Base-by-base conservation (phyloP, 805 yeast genomes). In the Tetrapisispora iriomotensis region DNA sequence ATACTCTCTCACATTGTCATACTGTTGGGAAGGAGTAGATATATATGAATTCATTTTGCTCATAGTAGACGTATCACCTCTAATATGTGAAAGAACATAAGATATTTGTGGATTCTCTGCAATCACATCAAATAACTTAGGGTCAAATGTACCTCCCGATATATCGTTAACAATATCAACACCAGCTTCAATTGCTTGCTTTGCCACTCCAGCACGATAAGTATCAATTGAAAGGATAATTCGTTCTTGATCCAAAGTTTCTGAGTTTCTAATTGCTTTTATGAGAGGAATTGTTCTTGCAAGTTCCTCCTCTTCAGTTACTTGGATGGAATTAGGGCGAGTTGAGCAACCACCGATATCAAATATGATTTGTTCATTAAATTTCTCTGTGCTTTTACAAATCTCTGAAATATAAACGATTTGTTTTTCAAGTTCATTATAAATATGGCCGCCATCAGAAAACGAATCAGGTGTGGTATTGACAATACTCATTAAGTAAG, bases 271-370 rank as follows among this genome's bases (percentile, higher is more conserved):
- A 17, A 87, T 71, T 0, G 75, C 75, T 43, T 69, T 56, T 3
- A 92, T 68, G 0, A 82, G 72, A 0, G 92, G 92, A 6, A 84
- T 56, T 1, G 88, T 81, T 31, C 97, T 62, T 3, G 50, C 51
- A 34, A 82, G 49, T 56, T 92, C 98, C 40, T 75, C 88, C n/a
- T 71, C 72, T 17, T 58, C 70, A 2, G 71, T 51, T 0, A 82
- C 79, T 39, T 75, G 84, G 1, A 47, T 51, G 1, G 94, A 75
- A 1, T 86, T 85, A 0, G 98, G 98, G 37, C 94, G 71, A 0
- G 98, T 92, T 1, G 96, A 85, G 41, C 86, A 84, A 2, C 98
- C 98, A 8, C 98, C 98, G 39, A 92, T 71, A 58, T 92, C 98
- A 28, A 92, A 68, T 23, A 92, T 82, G 9, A 61, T 36, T 14